Base-by-base conservation (phyloP, 2,329 filamentous ascomycete genomes). In the Sclerotinia spermophila region DNA sequence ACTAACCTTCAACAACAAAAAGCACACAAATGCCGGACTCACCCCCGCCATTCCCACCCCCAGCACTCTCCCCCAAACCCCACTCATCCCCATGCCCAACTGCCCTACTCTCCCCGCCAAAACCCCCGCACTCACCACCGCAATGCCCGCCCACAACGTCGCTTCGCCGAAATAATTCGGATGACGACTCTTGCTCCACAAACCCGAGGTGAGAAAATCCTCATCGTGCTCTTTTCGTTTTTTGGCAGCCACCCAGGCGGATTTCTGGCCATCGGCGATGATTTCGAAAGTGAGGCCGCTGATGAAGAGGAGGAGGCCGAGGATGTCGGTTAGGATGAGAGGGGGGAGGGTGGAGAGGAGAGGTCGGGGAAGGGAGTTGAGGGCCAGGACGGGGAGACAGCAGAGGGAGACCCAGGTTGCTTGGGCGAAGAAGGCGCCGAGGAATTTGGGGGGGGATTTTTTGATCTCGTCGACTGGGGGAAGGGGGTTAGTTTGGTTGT, bases 101-200 rank as follows among this genome's bases (percentile, higher is more conserved):
- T 88, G 86, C 2, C 86, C 86, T 0, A 86, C 83, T n/a, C 79
- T 81, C 21, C 82, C 82, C 1, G 85, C 79, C 64, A 92, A 80
- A 1, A 87, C 81, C 1, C 89, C 88, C 0, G 85, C 87, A 0
- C 87, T 84, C 0, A 83, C 80, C 7, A 87, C 85, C 0, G 89
- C 88, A 71, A 92, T 86, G 1, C 90, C 90, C 0, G 86, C 88
- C 90, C 89, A 92, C 44, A 92, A 81, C 17, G 87, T 89, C 40
- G 83, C 84, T 79, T 92, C 90, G n/a, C 90, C 90, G 78, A 92
- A 90, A 81, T 92, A 92, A 76, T 92, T 90, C 0, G 90, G 90
- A 79, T 90, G 88, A 72, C 88, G 81, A 62, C 83, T 86, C 77
- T 85, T 84, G 8, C 82, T 82, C 86, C 89, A 92, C 48, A 92